phyloP scores from a whole-genome alignment of 805 yeast genomes.

The Wickerhamiella nectarea region DNA sequence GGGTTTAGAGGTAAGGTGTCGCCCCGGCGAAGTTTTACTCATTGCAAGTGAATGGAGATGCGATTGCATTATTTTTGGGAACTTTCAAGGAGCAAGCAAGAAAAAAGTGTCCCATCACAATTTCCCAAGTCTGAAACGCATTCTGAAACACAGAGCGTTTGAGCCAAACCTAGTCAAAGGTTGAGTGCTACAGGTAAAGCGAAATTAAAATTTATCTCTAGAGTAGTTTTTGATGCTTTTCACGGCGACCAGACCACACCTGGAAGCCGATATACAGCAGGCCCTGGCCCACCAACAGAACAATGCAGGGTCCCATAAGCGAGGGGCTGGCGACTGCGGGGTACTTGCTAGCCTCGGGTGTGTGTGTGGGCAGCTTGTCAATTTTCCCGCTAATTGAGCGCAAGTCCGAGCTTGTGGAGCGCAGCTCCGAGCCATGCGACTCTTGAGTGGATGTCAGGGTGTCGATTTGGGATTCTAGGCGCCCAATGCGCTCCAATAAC shows the following conservation, averaged over 20 bases:
- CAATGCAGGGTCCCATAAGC: constrained; percentile 4
- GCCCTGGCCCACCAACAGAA: constrained; percentile 9
- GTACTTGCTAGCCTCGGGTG: not conserved
- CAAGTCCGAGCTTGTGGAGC: not conserved
- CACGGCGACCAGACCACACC: constrained; percentile 7
- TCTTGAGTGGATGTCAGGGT: not conserved
- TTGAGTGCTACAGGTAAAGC: not conserved
- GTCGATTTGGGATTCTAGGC: not conserved
- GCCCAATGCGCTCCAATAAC: constrained; percentile 1
- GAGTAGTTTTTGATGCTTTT: constrained; percentile 12
- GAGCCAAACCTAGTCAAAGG: not conserved
- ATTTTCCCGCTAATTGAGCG: not conserved
- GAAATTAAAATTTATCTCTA: not conserved
- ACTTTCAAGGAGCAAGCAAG: too few relatives aligned
- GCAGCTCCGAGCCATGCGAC: not conserved
- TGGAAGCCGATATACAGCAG: constrained; percentile 7
- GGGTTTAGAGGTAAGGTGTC: too few relatives aligned
- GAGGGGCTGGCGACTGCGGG: not conserved
- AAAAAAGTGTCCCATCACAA: too few relatives aligned
- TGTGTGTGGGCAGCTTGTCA: not conserved
- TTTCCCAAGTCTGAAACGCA: too few relatives aligned
- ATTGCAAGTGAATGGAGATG: too few relatives aligned
- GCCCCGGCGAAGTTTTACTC: too few relatives aligned
- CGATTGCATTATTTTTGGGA: too few relatives aligned
- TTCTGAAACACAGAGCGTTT: not conserved